Percentiles rank a stretch among this genome's conserved stretches.
These are phyloP conservation scores for Podospora appendiculata DNA, from an alignment of 495 filamentous ascomycete genomes.

Conservation along the genomic window DNA sequence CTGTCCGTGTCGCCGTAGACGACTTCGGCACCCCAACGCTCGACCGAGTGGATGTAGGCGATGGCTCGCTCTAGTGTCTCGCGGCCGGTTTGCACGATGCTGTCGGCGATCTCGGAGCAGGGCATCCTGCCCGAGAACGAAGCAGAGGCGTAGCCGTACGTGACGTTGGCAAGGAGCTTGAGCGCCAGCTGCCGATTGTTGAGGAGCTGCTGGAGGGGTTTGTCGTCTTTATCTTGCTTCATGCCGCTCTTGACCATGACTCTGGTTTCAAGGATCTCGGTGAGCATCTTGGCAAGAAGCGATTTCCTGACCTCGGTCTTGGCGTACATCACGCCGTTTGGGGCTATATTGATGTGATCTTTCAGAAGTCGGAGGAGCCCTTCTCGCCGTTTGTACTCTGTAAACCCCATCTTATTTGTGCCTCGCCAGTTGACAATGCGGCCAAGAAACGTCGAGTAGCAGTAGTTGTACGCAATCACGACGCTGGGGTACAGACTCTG, in stretches of 20 bases:
- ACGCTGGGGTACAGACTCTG: conserved; percentile 94
- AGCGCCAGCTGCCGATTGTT: conserved; percentile 92
- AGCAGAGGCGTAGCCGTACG: conserved; percentile 95
- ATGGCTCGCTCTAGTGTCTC: conserved; percentile 94
- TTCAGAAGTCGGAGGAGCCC: conserved; percentile 70
- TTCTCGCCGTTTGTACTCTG: conserved; percentile 68
- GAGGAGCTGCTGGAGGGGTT: conserved; percentile 72
- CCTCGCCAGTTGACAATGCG: conserved; percentile 79
- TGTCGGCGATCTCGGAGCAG: conserved; percentile 95
- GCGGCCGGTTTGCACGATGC: conserved; percentile 90
- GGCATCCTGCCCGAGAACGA: conserved; percentile 96
- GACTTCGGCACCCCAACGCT: conserved; percentile 86
- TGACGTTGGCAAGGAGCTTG: conserved; percentile 97
- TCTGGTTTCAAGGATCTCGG: conserved; percentile 91
- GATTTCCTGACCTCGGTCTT: conserved; percentile 82
- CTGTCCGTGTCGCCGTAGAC: conserved; percentile 98
- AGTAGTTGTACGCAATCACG: conserved; percentile 99
- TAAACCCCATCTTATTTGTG: conserved; percentile 90
- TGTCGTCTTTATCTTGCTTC: conserved; percentile 91
- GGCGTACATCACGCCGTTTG: conserved; percentile 94
- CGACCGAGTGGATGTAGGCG: conserved; percentile 79
- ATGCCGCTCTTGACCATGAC: conserved; percentile 98
- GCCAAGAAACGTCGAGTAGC: conserved; percentile 94
- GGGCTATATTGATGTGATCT: conserved; percentile 85
- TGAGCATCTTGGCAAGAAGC: conserved; percentile 90